Base-by-base conservation (phyloP, 805 yeast species). In the Hanseniaspora valbyensis region DNA sequence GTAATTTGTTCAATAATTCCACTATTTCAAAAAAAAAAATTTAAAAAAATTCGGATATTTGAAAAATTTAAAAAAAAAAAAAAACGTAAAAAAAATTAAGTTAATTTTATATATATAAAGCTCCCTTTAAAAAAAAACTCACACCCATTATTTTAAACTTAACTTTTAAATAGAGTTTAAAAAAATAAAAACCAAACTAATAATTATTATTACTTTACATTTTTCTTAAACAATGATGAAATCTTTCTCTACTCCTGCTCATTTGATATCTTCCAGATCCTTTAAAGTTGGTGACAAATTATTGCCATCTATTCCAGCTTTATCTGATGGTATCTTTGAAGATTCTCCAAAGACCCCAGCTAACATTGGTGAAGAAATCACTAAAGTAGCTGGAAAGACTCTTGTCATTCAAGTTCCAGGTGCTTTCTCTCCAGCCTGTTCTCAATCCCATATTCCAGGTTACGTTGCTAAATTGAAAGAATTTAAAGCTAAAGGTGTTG, bases 381-480 rank as follows among this genome's bases (percentile, higher is more conserved):
- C 62, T 21, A 43, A 56, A 48, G 46, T 42, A 14, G 21, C 54
- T 53, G 81, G 81, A n/a, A 77, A 72, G 58, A 68, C 73, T 39
- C 57, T 82, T 34, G 66, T 81, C 36, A 70, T 81, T 19, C 73
- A 83, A 53, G 88, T 84, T 30, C 92, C 94, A 54, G 94, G 89
- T 55, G 92, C 95, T 10, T 85, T 83, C 72, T 83, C 95, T 25
- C 94, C 90, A 52, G 78, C 90, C 7, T 83, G 92, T 66, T 73
- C 83, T 44, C 76, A 73, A 45, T 71, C 75, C 58, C 92, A 83
- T 66, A 73, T 83, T 54, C 90, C 90, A 52, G 84, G 80, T 22
- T 81, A 68, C 69, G 59, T 85, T 59, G 67, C 69, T 53, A 64
- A 72, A 41, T 64, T 74, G 53, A 61, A 70, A 6, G 69, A 73